phyloP scores from a whole-genome alignment of 2,329 filamentous ascomycete species.

The Diaporthe sp. region DNA sequence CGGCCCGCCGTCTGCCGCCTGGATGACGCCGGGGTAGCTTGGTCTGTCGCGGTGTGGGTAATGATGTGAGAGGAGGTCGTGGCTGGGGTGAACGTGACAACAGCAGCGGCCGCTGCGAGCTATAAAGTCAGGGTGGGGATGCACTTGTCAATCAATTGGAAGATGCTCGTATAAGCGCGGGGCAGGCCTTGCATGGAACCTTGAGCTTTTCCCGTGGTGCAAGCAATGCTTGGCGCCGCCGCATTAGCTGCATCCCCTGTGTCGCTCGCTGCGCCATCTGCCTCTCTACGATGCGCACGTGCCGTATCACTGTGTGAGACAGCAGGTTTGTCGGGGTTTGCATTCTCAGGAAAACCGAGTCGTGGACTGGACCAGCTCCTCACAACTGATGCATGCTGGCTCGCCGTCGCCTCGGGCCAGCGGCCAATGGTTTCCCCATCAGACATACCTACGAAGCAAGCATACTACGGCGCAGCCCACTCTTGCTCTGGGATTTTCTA shows the following conservation, averaged over 20 bases:
- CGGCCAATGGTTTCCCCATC: background rate
- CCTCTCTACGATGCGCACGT: conserved; percentile 6
- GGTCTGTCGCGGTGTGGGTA: background rate
- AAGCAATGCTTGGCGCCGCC: background rate
- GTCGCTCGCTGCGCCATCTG: background rate
- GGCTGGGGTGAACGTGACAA: conserved; percentile 6
- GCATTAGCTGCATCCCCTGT: background rate
- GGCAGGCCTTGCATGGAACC: background rate
- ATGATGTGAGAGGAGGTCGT: conserved; percentile 1
- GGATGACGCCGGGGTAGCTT: conserved; percentile 11
- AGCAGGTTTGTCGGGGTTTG: background rate
- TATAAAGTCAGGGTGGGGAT: conserved; percentile 14
- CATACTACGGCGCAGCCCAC: background rate
- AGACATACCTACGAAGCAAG: background rate
- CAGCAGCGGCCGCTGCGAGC: background rate
- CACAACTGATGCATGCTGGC: too few species aligned
- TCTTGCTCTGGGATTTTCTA: background rate
- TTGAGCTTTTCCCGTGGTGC: background rate
- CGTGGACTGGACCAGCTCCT: background rate
- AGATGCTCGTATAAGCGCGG: conserved; percentile 11
- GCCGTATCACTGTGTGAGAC: background rate
- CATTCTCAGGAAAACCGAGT: background rate
- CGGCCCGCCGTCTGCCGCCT: conserved; percentile 19
- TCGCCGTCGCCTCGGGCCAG: background rate
- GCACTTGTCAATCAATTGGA: background rate